Evolutionary conservation across 768 basidiomycete species (phyloP).

Genomic region (Naganishia randhawae): DNA sequence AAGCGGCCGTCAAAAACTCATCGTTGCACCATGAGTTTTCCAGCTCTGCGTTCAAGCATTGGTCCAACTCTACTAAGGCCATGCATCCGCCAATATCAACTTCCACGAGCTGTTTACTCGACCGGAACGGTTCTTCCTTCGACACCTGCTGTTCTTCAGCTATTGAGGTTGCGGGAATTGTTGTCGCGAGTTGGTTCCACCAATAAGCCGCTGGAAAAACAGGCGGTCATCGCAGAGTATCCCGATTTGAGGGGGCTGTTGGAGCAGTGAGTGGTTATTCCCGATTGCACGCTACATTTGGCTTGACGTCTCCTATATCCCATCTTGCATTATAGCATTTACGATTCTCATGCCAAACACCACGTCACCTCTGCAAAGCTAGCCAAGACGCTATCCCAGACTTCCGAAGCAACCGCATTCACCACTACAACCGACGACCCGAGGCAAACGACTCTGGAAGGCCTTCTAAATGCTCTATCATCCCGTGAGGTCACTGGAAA

Average conservation of each 20-base stretch:
- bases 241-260: slow-evolving; percentile 40
- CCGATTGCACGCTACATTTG: no score
- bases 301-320: background rate
- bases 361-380: slow-evolving; percentile 36
- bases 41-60: background rate
- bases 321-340: slow-evolving; percentile 31
- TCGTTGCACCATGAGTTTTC: background rate
- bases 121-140: background rate
- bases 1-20: no score
- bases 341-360: slow-evolving; percentile 36
- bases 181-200: slow-evolving; percentile 33
- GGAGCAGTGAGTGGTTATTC: slow-evolving; percentile 38
- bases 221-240: slow-evolving; percentile 39
- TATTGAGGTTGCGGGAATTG: slow-evolving; percentile 34
- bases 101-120: background rate
- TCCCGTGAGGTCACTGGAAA: slow-evolving; percentile 34
- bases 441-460: background rate
- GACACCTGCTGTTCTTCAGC: slow-evolving; percentile 21
- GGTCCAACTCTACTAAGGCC: background rate
- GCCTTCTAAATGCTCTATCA: slow-evolving; percentile 33
- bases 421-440: background rate
- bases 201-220: slow-evolving; percentile 39
- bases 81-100: background rate
- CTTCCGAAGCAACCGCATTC: background rate
- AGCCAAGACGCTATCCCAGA: slow-evolving; percentile 12